Conservation (phyloP, 129 eudicot species). For the Flaveria robusta region DNA sequence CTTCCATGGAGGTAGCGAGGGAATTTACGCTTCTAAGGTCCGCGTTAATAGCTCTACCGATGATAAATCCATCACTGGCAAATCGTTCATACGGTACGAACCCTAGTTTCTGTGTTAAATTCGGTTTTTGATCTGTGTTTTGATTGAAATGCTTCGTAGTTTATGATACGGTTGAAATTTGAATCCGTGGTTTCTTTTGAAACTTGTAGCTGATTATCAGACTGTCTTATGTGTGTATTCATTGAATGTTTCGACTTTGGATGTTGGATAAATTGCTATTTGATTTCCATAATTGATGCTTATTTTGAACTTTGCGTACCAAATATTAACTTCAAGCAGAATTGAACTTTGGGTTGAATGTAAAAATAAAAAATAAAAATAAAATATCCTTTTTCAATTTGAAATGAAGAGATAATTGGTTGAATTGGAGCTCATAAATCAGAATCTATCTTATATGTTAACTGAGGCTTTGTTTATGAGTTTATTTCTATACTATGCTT, state of each 20-base stretch:
- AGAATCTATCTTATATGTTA: background rate
- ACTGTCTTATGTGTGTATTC: background rate
- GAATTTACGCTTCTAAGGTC: constrained; percentile 75
- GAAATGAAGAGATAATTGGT: background rate
- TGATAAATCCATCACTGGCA: constrained; percentile 57
- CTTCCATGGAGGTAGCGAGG: constrained; percentile 89
- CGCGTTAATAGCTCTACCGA: constrained; percentile 38
- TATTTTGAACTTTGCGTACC: background rate
- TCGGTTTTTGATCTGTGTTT: constrained; percentile 9
- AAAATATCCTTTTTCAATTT: background rate
- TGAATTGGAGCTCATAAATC: constrained; percentile 3
- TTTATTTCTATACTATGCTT: background rate
- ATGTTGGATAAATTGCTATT: no score
- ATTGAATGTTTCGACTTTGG: no score
- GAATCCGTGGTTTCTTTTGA: background rate
- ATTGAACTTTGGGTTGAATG: background rate
- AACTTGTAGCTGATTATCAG: constrained; percentile 10
- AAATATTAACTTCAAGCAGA: background rate
- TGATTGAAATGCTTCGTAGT: background rate
- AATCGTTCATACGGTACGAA: constrained; percentile 71
- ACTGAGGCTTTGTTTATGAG: no score
- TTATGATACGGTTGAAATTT: background rate
- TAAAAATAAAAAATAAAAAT: background rate
- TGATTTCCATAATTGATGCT: background rate
- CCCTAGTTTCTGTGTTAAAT: background rate